Evolutionary conservation across 2,329 filamentous ascomycete genomes (phyloP), one percentile per base, ranked within the genome.

Genomic region (Akanthomyces uredinophilus): DNA sequence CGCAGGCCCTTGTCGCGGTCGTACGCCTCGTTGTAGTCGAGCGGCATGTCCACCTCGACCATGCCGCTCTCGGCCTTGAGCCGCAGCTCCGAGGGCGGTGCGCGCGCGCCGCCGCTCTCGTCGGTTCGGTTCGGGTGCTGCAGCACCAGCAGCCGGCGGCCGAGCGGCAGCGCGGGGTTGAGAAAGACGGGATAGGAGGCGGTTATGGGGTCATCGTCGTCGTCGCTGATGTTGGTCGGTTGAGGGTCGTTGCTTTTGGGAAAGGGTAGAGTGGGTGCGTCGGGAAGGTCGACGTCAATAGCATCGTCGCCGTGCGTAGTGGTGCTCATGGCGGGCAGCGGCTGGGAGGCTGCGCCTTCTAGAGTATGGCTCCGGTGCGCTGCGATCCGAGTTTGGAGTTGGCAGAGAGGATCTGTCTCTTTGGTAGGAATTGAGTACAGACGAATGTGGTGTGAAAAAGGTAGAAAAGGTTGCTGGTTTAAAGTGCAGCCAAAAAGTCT

Each of bases 1-100:
- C 85, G 83, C 57, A 95, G 78, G 53, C 92, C 94, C 77, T 94
- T 92, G 67, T 85, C 83, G 66, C 88, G 84, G 77, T 98, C 92
- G 79, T 96, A 98, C 71, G 91, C 88, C 64, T 74, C 74, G 61
- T 81, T 79, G 65, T 87, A 87, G 78, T 87, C 86, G 68, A 97
- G 81, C 5, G 92, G 91, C n/a, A 97, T 83, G 73, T 99, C 95
- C 58, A 98, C 81, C 77, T 99, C 95, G 62, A 97, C 81, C 77
- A 97, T 90, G 61, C 93, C 93, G 0, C 90, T 85, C 62, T 83
- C 78, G 16, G 88, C 84, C 78, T 98, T 99, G 73, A 96, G 79
- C 67, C 94, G 91, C 69, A 98, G 80, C 68, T 89, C 86, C 18
- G 85, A 79, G 13, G 94, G 90, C 24, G 84, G 74, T 52, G 75